Conservation (phyloP, 2,329 filamentous ascomycete genomes). For the Cucurbitaria berberidis region DNA sequence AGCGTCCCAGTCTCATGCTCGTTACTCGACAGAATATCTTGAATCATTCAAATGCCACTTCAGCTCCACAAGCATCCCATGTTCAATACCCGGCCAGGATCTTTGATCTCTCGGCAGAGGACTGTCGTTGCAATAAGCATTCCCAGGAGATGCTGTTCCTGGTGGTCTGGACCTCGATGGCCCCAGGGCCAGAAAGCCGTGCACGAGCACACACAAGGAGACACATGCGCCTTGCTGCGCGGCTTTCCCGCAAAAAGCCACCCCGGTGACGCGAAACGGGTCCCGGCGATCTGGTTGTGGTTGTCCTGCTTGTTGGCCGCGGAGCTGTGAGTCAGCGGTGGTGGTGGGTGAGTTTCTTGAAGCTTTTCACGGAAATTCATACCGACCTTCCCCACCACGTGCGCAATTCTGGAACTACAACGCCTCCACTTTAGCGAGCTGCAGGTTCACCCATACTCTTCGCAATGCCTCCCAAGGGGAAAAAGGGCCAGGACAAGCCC, state of each 20-base stretch:
- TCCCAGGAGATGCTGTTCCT: slow-evolving; percentile 25
- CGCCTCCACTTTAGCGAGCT: slow-evolving; percentile 11
- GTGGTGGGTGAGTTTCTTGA: slow-evolving; percentile 14
- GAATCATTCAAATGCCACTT: neutral
- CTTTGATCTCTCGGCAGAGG: slow-evolving; percentile 1
- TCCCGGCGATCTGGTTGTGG: slow-evolving; percentile 23
- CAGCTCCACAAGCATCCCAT: neutral
- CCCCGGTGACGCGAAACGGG: slow-evolving; percentile 31
- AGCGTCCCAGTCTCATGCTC: neutral
- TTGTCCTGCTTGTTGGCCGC: neutral
- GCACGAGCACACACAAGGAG: slow-evolving; percentile 27
- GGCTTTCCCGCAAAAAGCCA: slow-evolving; percentile 32
- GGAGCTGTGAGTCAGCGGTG: slow-evolving; percentile 24
- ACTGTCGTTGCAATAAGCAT: slow-evolving; percentile 48
- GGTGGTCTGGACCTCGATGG: slow-evolving; percentile 38
- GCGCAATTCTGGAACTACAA: slow-evolving; percentile 14
- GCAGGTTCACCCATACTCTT: slow-evolving; percentile 1
- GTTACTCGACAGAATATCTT: neutral
- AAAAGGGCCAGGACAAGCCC: slow-evolving; percentile 50
- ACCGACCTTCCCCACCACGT: slow-evolving; percentile 18
- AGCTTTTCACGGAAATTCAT: slow-evolving; percentile 13
- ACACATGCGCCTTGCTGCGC: slow-evolving; percentile 20
- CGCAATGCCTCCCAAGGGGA: slow-evolving; percentile 57
- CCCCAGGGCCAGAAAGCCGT: slow-evolving; percentile 18
- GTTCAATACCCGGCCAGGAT: neutral